Evolutionary conservation across 441 rosid species (phyloP).

Genomic region (Eutrema salsugineum): DNA sequence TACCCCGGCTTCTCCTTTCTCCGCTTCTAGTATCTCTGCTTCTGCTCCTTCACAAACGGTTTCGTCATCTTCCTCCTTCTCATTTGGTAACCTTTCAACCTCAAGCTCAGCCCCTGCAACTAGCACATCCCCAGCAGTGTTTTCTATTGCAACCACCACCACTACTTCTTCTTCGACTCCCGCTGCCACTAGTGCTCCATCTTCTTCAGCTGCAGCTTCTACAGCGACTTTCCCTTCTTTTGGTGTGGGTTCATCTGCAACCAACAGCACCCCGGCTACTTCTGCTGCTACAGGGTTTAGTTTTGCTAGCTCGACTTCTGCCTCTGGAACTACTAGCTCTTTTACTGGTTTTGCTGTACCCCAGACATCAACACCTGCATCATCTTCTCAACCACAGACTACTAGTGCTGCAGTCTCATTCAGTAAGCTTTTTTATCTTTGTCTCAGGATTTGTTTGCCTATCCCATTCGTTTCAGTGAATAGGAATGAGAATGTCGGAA

Average conservation of each 20-base stretch:
- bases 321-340: constrained; percentile 48
- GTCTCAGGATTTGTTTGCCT: neutral
- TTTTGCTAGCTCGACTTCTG: constrained; percentile 45
- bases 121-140: constrained; percentile 34
- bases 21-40: constrained; percentile 24
- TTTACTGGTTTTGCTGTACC: constrained; percentile 60
- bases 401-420: constrained; percentile 40
- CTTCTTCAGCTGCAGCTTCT: constrained; percentile 43
- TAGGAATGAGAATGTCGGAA: neutral
- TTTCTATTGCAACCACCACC: constrained; percentile 63
- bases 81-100: constrained; percentile 42
- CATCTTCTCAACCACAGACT: constrained; percentile 51
- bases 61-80: constrained; percentile 43
- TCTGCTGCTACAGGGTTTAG: constrained; percentile 48
- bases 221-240: constrained; percentile 46
- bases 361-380: constrained; percentile 39
- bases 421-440: constrained; percentile 41
- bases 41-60: constrained; percentile 31
- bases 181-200: constrained; percentile 35
- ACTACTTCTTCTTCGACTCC: constrained; percentile 51
- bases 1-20: constrained; percentile 33
- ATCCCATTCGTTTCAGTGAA: neutral
- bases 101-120: constrained; percentile 45
- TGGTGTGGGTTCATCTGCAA: constrained; percentile 34
- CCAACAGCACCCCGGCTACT: constrained; percentile 36